Percentiles rank a stretch among this genome's conserved stretches.
Evolutionary conservation across 176 grass and related monocot genomes (phyloP).

Genomic region (Hordeum marinum): DNA sequence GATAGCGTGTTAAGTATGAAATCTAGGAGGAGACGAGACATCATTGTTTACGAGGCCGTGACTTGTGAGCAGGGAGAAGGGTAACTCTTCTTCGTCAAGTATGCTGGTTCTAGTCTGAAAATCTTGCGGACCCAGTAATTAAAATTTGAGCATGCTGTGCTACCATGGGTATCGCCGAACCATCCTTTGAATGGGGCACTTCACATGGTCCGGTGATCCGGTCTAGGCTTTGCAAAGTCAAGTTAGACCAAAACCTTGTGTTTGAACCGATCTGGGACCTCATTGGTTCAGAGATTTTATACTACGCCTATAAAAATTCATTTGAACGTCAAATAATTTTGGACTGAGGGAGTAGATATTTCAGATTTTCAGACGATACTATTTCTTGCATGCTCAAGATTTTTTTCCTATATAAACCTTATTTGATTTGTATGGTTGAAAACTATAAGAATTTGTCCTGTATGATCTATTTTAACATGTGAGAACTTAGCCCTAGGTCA

Average conservation of each 20-base stretch:
- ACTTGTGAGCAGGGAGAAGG: not conserved
- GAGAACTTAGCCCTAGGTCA: too few relatives aligned
- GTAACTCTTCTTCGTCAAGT: not conserved
- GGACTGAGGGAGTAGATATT: too few relatives aligned
- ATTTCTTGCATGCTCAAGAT: too few relatives aligned
- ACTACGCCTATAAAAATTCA: too few relatives aligned
- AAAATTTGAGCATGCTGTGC: not conserved
- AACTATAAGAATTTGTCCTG: too few relatives aligned
- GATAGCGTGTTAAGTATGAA: not conserved
- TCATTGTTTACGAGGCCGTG: not conserved
- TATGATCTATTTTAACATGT: too few relatives aligned
- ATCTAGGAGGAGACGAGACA: not conserved
- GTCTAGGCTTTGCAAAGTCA: constrained; percentile 2
- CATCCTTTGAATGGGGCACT: not conserved
- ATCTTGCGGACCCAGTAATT: not conserved
- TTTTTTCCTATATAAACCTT: too few relatives aligned
- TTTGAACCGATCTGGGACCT: not conserved
- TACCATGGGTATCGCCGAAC: not conserved
- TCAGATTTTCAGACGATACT: too few relatives aligned
- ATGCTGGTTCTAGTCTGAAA: constrained; percentile 10
- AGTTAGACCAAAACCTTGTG: constrained; percentile 11
- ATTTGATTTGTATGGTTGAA: too few relatives aligned
- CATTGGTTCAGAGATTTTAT: too few relatives aligned
- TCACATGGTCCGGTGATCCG: constrained; percentile 15
- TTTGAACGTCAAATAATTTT: too few relatives aligned